Percentiles rank a stretch among this genome's conserved stretches.
Evolutionary conservation across 2,329 filamentous ascomycete genomes (phyloP).

Genomic region (Corynespora cassiicola): DNA sequence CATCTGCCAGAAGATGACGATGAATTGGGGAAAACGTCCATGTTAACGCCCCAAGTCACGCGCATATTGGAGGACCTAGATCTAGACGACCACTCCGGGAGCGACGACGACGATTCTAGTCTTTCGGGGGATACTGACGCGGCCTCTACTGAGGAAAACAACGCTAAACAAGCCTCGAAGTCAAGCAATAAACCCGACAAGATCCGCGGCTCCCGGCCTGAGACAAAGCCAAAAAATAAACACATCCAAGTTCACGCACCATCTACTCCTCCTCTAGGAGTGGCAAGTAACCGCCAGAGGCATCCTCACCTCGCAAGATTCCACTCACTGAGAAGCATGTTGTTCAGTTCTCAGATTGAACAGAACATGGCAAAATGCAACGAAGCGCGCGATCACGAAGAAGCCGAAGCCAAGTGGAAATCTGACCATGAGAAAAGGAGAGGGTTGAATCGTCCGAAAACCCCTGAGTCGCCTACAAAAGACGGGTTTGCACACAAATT

Average conservation of each 20-base stretch:
- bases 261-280: slow-evolving; percentile 9
- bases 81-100: slow-evolving; percentile 32
- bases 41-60: slow-evolving; percentile 38
- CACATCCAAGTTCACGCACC: slow-evolving; percentile 13
- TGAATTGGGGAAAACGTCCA: slow-evolving; percentile 21
- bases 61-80: slow-evolving; percentile 36
- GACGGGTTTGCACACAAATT: slow-evolving; percentile 30
- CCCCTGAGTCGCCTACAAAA: slow-evolving; percentile 23
- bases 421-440: slow-evolving; percentile 33
- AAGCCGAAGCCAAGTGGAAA: slow-evolving; percentile 33
- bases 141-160: too few species aligned
- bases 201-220: too few species aligned
- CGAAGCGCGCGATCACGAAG: slow-evolving; percentile 25
- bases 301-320: slow-evolving; percentile 39
- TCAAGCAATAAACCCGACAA: too few species aligned
- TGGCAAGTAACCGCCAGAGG: slow-evolving; percentile 16
- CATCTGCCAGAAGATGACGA: slow-evolving; percentile 17
- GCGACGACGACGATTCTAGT: slow-evolving; percentile 25
- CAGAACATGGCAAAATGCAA: slow-evolving; percentile 28
- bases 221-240: too few species aligned
- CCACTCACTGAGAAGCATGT: slow-evolving; percentile 40
- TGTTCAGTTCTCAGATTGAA: slow-evolving; percentile 40
- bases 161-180: too few species aligned
- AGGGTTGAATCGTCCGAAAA: slow-evolving; percentile 32
- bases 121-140: slow-evolving; percentile 20